Evolutionary conservation across 2,329 filamentous ascomycete species (phyloP), one percentile per base, ranked within the genome.

Genomic region (Sporothrix schenckii): DNA sequence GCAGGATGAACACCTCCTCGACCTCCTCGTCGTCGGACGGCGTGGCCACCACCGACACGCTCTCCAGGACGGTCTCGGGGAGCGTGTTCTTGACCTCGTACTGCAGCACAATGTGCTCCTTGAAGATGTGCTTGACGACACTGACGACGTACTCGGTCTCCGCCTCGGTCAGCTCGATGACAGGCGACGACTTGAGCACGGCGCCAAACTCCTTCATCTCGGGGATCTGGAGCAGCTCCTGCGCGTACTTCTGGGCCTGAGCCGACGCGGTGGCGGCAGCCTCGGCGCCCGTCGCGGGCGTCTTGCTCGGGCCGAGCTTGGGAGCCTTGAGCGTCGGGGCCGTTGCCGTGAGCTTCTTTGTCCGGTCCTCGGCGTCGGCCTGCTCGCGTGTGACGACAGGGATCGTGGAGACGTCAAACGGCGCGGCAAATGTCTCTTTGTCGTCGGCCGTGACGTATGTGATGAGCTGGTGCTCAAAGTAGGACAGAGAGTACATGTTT

Each of bases 61-160:
- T 92, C 79, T 97, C 93, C 47, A 98, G 85, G 39, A 99, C 88
- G 19, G 93, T 97, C 72, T 94, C 92, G 14, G 92, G 91, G 13
- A 99, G 86, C 2, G 95, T 99, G 84, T 99, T 99, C 86, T 97
- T 98, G 80, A 99, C 89, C 78, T 98, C 92, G 80, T 95, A 99
- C 78, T 99, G 95, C 69, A 99, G 83, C 47, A 99, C 94, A 77
- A 99, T 85, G 78, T 98, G 92, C 79, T 97, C 92, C 83, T 97
- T 97, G 89, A 97, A 99, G 77, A 99, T 89, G 79, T 99, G 95
- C 85, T 99, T 99, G 81, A 97, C 88, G 27, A 95, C 90, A 49
- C 87, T 89, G 72, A 99, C 95, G 66, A 97, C 93, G 76, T 99
- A 99, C 81, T 99, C 95, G 24, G 94, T 98, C 82, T 98, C 95